These are phyloP conservation scores for Scheffersomyces illinoinensis DNA, from an alignment of 1,139 yeast species.

Conservation along the genomic window DNA sequence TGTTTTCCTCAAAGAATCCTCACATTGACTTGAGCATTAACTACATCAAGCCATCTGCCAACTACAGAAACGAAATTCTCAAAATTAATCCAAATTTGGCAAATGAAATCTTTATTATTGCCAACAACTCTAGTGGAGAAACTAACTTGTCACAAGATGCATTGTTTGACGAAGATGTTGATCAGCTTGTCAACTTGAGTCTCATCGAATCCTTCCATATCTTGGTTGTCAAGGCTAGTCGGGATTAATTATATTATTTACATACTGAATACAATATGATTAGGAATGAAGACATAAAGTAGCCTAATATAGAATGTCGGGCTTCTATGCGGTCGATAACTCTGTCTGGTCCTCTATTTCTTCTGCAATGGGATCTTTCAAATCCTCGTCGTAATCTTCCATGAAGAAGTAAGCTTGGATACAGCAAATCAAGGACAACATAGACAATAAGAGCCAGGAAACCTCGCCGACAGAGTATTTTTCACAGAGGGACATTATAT, in stretches of 20 bases:
- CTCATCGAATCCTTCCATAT: constrained; percentile 23
- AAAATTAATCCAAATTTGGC: constrained; percentile 11
- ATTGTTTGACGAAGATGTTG: constrained; percentile 18
- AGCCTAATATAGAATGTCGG: not conserved
- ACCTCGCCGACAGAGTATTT: constrained; percentile 44
- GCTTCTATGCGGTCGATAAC: not conserved
- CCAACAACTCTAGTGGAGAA: constrained; percentile 16
- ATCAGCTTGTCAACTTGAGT: constrained; percentile 20
- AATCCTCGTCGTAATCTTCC: constrained; percentile 32
- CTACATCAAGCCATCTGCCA: constrained; percentile 12
- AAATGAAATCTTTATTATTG: constrained; percentile 25
- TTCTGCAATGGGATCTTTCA: constrained; percentile 1
- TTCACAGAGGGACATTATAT: constrained; percentile 40
- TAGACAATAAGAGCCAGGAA: constrained; percentile 50
- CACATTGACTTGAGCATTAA: constrained; percentile 13
- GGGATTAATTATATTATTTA: not conserved
- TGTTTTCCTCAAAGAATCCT: constrained; percentile 14
- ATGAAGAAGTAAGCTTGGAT: constrained; percentile 31
- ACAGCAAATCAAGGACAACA: constrained; percentile 32
- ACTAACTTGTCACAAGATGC: constrained; percentile 9
- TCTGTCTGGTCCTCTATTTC: not conserved
- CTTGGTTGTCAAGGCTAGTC: constrained; percentile 25
- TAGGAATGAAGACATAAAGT: not conserved
- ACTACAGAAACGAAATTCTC: constrained; percentile 13
- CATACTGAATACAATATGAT: not conserved